Evolutionary conservation across 495 filamentous ascomycete species (phyloP).

Genomic region (Aspergillus bridgeri): DNA sequence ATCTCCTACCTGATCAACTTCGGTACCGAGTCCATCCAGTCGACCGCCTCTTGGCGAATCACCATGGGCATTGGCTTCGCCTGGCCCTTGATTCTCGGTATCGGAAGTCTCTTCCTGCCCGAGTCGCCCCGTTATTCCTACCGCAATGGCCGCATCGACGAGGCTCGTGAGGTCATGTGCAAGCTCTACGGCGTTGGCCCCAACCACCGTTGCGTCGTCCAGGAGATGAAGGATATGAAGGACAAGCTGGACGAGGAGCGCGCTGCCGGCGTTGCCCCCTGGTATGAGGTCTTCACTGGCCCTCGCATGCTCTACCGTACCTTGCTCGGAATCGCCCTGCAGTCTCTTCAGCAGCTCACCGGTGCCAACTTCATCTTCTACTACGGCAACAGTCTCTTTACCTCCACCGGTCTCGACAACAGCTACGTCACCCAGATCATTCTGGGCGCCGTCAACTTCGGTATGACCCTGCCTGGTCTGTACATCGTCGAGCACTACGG

Average conservation of each 20-base stretch:
- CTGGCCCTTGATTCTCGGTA: conserved; percentile 69
- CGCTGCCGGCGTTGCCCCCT: conserved; percentile 50
- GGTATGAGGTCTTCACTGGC: conserved; percentile 67
- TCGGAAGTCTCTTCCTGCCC: conserved; percentile 67
- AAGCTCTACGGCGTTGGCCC: conserved; percentile 65
- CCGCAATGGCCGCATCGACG: conserved; percentile 59
- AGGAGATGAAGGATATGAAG: conserved; percentile 66
- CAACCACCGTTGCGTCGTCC: conserved; percentile 59
- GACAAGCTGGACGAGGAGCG: conserved; percentile 58
- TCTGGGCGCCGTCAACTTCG: conserved; percentile 70
- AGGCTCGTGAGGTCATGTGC: conserved; percentile 66
- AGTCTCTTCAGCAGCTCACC: conserved; percentile 69
- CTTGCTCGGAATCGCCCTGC: conserved; percentile 63
- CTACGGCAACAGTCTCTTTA: conserved; percentile 73
- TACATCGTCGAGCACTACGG: conserved; percentile 70
- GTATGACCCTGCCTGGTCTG: conserved; percentile 67
- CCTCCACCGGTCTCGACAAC: conserved; percentile 63
- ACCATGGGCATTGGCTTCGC: conserved; percentile 76
- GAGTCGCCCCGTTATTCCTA: conserved; percentile 71
- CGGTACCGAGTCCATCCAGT: conserved; percentile 56
- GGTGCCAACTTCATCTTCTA: conserved; percentile 83
- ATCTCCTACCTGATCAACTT: conserved; percentile 78
- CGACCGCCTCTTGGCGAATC: conserved; percentile 70
- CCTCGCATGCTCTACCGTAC: conserved; percentile 73
- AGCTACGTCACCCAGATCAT: conserved; percentile 72